Evolutionary conservation across 1,284 basidiomycete genomes (phyloP), one percentile per base, ranked within the genome.

Genomic region (Apiotrichum gracile): DNA sequence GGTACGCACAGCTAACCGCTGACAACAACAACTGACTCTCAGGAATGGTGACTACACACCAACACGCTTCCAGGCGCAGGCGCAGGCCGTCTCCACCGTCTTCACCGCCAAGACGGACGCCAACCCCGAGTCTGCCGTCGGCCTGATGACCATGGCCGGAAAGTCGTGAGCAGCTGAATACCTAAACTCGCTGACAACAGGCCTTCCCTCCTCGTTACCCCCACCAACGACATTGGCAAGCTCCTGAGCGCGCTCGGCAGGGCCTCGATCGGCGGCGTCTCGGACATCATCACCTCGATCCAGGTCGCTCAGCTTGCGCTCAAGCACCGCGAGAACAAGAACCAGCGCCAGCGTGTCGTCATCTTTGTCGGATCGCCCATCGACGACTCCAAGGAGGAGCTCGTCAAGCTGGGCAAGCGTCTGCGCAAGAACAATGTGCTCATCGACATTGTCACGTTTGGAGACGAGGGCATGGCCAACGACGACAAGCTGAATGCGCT

Each of bases 351-450:
- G 69, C 84, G 94, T 39, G 88, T 97, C 63, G 84, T 98, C 65
- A 87, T 91, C 41, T 97, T 98, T 65, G 84, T 94, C 52, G 92
- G 85, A 22, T 93, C 90, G 7, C 96, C 96, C 0, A 75, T 91
- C 14, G 80, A 82, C 29, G 70, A 73, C 45, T 84, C 88, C 58
- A 85, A 88, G 68, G 84, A 86, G 64, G 80, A 80, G 55, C 83
- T 94, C 80, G 78, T 88, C 62, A 85, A 84, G 73, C 82, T 99
- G 17, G 94, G 92, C 22, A 97, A 94, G 80, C 94, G 91, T 75
- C 80, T 99, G 63, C 96, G 97, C 80, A 99, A 99, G 85, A 98
- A 97, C 76, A 98, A 97, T 67, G 91, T 99, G 38, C 88, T 92
- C 0, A 83, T 98, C 14, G 94, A 99, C 75, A 80, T 98, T 54